These are phyloP conservation scores for Fraxinus americana DNA, from an alignment of 257 asterid species.

Conservation along the genomic window DNA sequence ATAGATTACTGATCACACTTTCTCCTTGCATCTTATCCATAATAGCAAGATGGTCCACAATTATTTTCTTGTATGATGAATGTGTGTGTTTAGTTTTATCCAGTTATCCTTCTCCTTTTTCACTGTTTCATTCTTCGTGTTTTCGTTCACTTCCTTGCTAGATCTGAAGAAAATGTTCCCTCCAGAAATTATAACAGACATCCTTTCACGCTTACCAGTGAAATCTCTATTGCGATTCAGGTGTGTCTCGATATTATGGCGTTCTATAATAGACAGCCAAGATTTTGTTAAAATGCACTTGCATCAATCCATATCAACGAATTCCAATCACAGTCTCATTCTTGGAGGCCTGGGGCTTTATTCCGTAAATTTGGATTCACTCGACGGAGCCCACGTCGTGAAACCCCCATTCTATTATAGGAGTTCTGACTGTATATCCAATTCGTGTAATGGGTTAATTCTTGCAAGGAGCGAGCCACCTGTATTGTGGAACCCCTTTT, in stretches of 20 bases:
- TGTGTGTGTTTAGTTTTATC: too few relatives aligned
- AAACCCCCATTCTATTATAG: constrained; percentile 44
- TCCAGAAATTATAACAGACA: too few relatives aligned
- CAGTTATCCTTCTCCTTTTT: too few relatives aligned
- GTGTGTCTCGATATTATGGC: constrained; percentile 28
- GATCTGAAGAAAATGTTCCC: not conserved
- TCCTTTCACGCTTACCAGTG: constrained; percentile 51
- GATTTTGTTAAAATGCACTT: constrained; percentile 43
- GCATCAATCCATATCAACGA: constrained; percentile 2
- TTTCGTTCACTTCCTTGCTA: not conserved
- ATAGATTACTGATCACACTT: too few relatives aligned
- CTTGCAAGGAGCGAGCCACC: constrained; percentile 50
- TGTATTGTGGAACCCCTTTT: constrained; percentile 54
- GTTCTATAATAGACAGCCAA: constrained; percentile 37
- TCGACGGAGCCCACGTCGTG: constrained; percentile 24
- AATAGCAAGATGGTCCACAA: too few relatives aligned
- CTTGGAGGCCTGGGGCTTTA: constrained; percentile 21
- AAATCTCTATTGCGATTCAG: constrained; percentile 37
- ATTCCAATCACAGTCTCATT: constrained; percentile 18
- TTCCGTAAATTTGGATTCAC: not conserved
- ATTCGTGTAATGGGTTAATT: constrained; percentile 47
- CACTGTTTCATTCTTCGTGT: too few relatives aligned
- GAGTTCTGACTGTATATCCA: constrained; percentile 37
- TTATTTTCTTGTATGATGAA: too few relatives aligned
- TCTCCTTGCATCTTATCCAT: too few relatives aligned